phyloP scores from a whole-genome alignment of 768 basidiomycete genomes.

The Lentinula lateritia region DNA sequence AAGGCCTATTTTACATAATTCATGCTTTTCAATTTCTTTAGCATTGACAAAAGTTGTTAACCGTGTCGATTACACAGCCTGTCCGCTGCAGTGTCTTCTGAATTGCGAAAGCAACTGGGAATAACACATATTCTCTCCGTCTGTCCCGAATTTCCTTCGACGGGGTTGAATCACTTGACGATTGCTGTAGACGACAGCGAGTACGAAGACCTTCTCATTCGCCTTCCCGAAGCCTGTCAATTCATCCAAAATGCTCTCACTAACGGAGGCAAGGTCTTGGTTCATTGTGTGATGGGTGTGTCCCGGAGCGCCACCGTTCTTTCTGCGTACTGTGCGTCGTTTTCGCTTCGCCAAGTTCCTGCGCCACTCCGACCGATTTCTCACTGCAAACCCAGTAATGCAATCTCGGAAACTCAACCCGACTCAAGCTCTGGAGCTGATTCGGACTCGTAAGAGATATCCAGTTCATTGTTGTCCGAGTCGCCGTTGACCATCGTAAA shows the following conservation, averaged over 20 bases:
- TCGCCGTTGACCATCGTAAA: conserved; percentile 5
- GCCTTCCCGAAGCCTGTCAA: conserved; percentile 49
- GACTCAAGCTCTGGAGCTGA: conserved; percentile 38
- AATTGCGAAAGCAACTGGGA: conserved; percentile 24
- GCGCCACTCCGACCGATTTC: conserved; percentile 2
- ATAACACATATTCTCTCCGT: conserved; percentile 55
- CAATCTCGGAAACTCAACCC: conserved; percentile 35
- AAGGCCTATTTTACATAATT: conserved; percentile 12
- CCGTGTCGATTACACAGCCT: conserved; percentile 20
- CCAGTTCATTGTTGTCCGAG: background rate
- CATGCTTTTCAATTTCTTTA: background rate
- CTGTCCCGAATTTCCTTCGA: conserved; percentile 48
- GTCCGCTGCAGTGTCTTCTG: conserved; percentile 27
- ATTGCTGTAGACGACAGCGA: conserved; percentile 41
- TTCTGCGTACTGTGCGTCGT: conserved; percentile 45
- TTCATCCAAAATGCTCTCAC: conserved; percentile 60
- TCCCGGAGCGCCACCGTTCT: conserved; percentile 63
- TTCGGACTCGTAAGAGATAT: conserved; percentile 42
- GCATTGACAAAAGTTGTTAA: background rate
- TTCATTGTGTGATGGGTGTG: conserved; percentile 72
- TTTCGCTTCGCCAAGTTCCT: background rate
- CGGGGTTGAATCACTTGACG: conserved; percentile 31
- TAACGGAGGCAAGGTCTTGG: conserved; percentile 50
- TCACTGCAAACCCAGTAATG: conserved; percentile 36
- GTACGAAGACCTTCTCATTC: conserved; percentile 54